Base-by-base conservation (phyloP, 2,329 filamentous ascomycete species). In the Monosporascus sp. region DNA sequence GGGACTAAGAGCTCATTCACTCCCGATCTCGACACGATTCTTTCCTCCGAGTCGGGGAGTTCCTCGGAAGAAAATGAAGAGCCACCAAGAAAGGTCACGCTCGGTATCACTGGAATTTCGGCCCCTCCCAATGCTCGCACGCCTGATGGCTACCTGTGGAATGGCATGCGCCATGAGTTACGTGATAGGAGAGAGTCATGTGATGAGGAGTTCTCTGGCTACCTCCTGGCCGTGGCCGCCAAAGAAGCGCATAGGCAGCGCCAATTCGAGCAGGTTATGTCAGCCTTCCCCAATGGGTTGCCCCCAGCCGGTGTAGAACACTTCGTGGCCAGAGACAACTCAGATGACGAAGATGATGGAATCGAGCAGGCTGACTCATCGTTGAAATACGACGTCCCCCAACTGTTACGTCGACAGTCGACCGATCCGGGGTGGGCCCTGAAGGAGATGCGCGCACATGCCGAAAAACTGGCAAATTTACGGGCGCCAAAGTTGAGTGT, bases 361-460 rank as follows among this genome's bases (percentile, higher is more conserved):
- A 35, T 14, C 45, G 68, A 69, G 62, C 70, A 55, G 60, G 68
- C 59, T 57, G 77, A 57, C 66, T 71, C 53, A 70, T 72, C 20
- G 60, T 69, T 53, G 63, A 75, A 58, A 65, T 58, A 71, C 64
- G 61, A 65, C 50, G 52, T 68, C 8, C 74, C 71, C 14, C 65
- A 68, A 49, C 68, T 72, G 43, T 54, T 67, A 26, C 75, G 81
- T 54, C 78, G 83, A 41, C 83, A 85, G 64, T 84, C 83, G 47
- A 86, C 83, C 2, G 80, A 82, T 49, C 77, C 84, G 61, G 79
- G 81, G 53, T 93, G 88, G 85, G 90, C 91, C 66, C 78, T 94
- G 64, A 81, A 86, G 63, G 86, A 91, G 62, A 89, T 94, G 87
- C 87, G 89, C 61, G 81, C 86, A 61, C 87, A 93, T 69, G 87